These are phyloP conservation scores for Dryadomyces quercivorus DNA, from an alignment of 2,329 filamentous ascomycete species.

Conservation along the genomic window DNA sequence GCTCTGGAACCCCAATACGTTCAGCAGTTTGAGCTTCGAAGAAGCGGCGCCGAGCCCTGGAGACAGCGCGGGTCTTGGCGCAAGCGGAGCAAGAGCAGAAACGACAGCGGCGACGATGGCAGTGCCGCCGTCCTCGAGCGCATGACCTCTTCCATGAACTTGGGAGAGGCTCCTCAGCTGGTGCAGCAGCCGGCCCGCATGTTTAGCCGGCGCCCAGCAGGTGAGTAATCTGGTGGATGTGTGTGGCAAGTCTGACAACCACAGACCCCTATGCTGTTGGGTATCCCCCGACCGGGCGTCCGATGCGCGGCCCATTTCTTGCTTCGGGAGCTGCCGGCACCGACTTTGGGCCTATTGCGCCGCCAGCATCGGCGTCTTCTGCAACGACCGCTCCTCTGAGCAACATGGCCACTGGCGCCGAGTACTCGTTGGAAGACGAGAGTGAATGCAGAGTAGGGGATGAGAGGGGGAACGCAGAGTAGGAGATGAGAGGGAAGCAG, in stretches of 20 bases:
- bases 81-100: neutral
- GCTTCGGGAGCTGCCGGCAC: no score
- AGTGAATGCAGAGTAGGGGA: neutral
- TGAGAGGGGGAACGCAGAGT: neutral
- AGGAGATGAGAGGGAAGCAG: neutral
- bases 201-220: neutral
- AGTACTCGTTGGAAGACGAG: neutral
- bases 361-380: neutral
- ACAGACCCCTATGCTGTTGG: neutral
- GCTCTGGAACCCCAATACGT: neutral
- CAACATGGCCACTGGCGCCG: neutral
- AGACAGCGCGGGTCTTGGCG: neutral
- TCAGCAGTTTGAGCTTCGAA: neutral
- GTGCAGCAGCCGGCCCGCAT: neutral
- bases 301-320: neutral
- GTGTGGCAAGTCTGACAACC: neutral
- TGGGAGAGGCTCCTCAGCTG: neutral
- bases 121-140: neutral
- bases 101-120: neutral
- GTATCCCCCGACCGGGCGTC: neutral
- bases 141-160: neutral
- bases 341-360: conserved; percentile 3
- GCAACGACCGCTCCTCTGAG: neutral
- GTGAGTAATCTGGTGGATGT: neutral
- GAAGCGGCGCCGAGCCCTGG: neutral